These are phyloP conservation scores for Murraya koenigii DNA, from an alignment of 345 rosid genomes.

Conservation along the genomic window DNA sequence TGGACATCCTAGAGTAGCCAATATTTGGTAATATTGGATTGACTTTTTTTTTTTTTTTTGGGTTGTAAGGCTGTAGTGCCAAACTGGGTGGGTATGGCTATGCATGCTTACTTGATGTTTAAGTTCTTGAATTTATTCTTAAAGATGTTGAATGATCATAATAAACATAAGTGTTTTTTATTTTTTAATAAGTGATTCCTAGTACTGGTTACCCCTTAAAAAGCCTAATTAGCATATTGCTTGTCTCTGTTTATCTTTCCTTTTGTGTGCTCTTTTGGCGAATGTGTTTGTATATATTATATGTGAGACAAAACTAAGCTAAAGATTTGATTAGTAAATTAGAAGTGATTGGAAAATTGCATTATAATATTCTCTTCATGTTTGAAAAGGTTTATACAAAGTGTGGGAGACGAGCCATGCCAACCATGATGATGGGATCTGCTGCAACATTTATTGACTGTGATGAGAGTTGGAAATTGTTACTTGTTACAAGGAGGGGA, in stretches of 20 bases:
- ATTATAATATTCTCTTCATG: constrained; percentile 2
- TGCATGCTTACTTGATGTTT: neutral
- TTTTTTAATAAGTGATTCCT: neutral
- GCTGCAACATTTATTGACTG: constrained; percentile 92
- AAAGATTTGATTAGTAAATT: neutral
- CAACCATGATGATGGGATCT: constrained; percentile 94
- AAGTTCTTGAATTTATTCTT: neutral
- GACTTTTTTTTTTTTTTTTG: neutral
- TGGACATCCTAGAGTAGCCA: neutral
- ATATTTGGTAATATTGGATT: neutral
- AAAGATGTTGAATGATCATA: neutral
- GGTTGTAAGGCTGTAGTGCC: neutral
- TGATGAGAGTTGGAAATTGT: constrained; percentile 87
- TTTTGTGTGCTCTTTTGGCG: neutral
- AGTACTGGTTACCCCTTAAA: neutral
- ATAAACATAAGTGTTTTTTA: neutral
- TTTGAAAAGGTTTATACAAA: constrained; percentile 77
- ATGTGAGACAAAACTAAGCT: neutral
- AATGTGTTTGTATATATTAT: constrained; percentile 1
- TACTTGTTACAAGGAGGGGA: constrained; percentile 87
- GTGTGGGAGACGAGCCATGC: constrained; percentile 95
- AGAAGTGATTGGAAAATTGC: neutral
- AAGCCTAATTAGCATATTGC: neutral
- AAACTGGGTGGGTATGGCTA: neutral
- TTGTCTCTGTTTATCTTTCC: neutral